Evolutionary conservation across 1,284 basidiomycete genomes (phyloP), one percentile per base, ranked within the genome.

Genomic region (Sanguinoderma infundibulare): DNA sequence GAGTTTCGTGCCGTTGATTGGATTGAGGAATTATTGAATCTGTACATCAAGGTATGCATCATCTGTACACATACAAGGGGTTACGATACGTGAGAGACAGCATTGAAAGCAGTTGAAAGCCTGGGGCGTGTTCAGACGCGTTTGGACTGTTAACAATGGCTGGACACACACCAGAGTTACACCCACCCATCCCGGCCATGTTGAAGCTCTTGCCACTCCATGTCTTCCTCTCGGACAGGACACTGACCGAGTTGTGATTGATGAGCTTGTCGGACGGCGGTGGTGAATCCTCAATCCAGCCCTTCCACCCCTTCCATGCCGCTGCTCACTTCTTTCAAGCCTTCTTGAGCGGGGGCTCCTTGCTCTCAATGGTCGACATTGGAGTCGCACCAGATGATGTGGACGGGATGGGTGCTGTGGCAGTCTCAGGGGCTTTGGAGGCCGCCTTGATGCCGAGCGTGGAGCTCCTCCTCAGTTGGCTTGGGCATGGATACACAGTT

Each of bases 161-260:
- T 26, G 17, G 47, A 32, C 39, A 67, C 69, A 61, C 61, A 70
- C 69, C 59, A 32, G n/a, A 36, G 20, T 64, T 59, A 69, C 17
- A 69, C 64, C 84, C 83, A 86, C 49, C 77, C 77, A 57, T 84
- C 83, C 68, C 82, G 79, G 57, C 82, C 82, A 3, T 90, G 70
- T 91, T 90, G 66, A 92, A 92, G 74, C 84, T 90, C 78, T 91
- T 92, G 57, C 90, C 90, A 67, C 90, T 92, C 61, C 90, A 78
- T 15, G 88, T 89, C 67, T 87, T 83, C 62, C 91, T 77, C 75
- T 91, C 90, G 62, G 82, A 75, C 20, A 86, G 77, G 28, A 84
- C 73, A 22, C 81, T 78, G 53, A 89, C 86, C 60, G 82, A 79
- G 71, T 93, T 86, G 68, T 91, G 83, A 67, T 92, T 93, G 75